Evolutionary conservation across 106 monocot genomes (phyloP).

Genomic region (Narthecium ossifragum): DNA sequence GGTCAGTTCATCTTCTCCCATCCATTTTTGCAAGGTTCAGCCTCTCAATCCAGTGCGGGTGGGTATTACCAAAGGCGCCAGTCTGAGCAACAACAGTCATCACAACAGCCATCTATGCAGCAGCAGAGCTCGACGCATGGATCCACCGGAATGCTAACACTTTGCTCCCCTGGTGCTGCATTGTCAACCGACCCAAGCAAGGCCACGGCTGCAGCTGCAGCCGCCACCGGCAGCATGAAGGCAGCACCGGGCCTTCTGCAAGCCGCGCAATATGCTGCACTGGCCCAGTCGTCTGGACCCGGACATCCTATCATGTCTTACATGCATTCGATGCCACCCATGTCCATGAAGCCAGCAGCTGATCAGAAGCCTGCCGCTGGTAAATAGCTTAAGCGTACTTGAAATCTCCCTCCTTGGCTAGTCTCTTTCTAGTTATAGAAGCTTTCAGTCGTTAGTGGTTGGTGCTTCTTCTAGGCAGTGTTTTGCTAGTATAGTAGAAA

Average conservation of each 20-base stretch:
- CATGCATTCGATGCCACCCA: constrained; percentile 30
- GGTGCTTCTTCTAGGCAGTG: neutral
- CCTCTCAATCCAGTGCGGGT: constrained; percentile 6
- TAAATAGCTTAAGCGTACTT: too few species aligned
- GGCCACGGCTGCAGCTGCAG: constrained; percentile 1
- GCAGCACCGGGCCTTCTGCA: constrained; percentile 16
- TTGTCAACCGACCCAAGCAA: constrained; percentile 16
- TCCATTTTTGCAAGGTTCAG: constrained; percentile 30
- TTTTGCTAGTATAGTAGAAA: too few species aligned
- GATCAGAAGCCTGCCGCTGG: constrained; percentile 54
- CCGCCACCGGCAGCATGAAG: constrained; percentile 4
- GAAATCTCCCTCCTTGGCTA: neutral
- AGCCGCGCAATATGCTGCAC: neutral
- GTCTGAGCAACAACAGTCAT: constrained; percentile 13
- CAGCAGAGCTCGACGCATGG: constrained; percentile 8
- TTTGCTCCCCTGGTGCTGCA: constrained; percentile 6
- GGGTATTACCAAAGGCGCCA: constrained; percentile 18
- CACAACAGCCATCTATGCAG: too few species aligned
- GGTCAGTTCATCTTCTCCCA: constrained; percentile 40
- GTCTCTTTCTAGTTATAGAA: neutral
- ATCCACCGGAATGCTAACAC: constrained; percentile 15
- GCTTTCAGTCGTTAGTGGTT: neutral
- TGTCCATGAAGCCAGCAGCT: constrained; percentile 35
- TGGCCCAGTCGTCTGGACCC: constrained; percentile 9
- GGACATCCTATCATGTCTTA: constrained; percentile 29